These are phyloP conservation scores for Dysphania ambrosioides DNA, from an alignment of 148 eudicot species.

Conservation along the genomic window DNA sequence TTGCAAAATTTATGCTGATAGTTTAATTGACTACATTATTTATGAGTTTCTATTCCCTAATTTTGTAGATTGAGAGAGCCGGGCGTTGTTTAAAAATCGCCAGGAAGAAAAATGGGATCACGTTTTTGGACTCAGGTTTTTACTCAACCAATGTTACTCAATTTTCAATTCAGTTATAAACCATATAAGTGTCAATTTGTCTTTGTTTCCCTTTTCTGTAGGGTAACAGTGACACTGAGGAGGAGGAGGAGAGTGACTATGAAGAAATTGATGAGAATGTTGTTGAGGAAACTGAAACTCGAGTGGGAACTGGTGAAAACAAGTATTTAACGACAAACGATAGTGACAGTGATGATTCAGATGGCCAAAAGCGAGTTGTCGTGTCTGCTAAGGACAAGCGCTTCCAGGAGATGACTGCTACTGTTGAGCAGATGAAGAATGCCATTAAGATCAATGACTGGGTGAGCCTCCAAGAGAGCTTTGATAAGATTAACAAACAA, in stretches of 20 bases:
- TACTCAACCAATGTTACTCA: not conserved
- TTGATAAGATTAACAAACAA: constrained; percentile 85
- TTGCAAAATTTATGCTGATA: too few relatives aligned
- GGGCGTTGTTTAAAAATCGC: not conserved
- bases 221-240: constrained; percentile 31
- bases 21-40: not conserved
- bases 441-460: constrained; percentile 91
- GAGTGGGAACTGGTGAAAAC: not conserved
- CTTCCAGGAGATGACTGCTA: constrained; percentile 68
- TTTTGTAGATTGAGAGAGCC: not conserved
- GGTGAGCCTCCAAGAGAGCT: constrained; percentile 81
- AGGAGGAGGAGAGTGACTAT: constrained; percentile 3
- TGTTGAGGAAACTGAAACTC: too few relatives aligned
- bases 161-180: too few relatives aligned
- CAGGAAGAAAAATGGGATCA: constrained; percentile 5
- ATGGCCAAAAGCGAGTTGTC: constrained; percentile 57
- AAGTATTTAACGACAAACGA: constrained; percentile 6
- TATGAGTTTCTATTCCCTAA: not conserved
- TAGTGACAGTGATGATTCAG: constrained; percentile 50
- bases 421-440: constrained; percentile 87
- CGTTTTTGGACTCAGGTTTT: constrained; percentile 19
- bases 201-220: not conserved
- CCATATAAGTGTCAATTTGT: not conserved
- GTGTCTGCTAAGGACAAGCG: constrained; percentile 77
- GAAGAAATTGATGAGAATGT: not conserved